Base-by-base conservation (phyloP, 2,329 filamentous ascomycete genomes). In the Pseudocercospora eumusae region DNA sequence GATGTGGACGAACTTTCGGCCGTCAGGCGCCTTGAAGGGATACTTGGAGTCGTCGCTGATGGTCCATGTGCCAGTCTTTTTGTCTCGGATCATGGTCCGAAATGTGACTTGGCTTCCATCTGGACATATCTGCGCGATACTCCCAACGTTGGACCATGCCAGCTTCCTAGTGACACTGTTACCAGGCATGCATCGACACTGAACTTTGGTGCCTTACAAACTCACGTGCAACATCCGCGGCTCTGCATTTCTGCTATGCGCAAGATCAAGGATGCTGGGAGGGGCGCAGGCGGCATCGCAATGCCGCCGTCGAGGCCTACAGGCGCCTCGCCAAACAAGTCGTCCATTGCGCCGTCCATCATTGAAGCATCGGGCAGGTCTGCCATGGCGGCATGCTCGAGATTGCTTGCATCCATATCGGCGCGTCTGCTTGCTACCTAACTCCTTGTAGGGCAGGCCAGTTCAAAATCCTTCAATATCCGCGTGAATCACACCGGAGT, bases 71-170 rank as follows among this genome's bases (percentile, higher is more conserved):
- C 88, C 91, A 75, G 89, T 84, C 11, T 86, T 82, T 0, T 87
- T 83, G 67, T 87, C 82, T 70, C 89, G 88, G 33, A 86, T 83
- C 56, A 96, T 81, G 72, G 91, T 88, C 62, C 88, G 86, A 50
- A 96, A 81, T 71, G 90, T 86, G 57, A 97, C 79, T 13, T 82
- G 83, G 53, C 83, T 83, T 27, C 90, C 89, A 76, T 93, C 89
- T 15, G 85, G 79, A 20, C 88, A 85, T 67, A 98, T 89, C 58
- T 88, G 89, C 27, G 93, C 93, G 68, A 98, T 91, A 63, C 88
- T 92, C 47, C 93, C 93, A 64, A 87, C 85, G 70, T 88, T 92
- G 10, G 93, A 96, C 93, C 93, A 98, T 28, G 90, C 87, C 58
- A 97, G 84, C 66, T 86, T 86, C 74, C 92, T 96, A 62, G 49